Evolutionary conservation across 2,329 filamentous ascomycete species (phyloP).

Genomic region (Stagonosporopsis chrysanthemi): DNA sequence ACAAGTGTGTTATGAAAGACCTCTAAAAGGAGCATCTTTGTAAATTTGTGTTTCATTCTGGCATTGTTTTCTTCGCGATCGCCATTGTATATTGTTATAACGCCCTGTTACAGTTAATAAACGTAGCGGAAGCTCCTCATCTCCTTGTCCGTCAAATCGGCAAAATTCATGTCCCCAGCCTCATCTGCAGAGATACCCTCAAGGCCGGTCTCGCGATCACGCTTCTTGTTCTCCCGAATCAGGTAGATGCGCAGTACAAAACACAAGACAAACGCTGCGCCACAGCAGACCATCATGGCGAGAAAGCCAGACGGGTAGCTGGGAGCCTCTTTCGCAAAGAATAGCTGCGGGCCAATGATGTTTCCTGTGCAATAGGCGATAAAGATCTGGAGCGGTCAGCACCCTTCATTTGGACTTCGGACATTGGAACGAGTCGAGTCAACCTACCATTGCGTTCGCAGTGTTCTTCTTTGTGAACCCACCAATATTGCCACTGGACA

Average conservation of each 20-base stretch:
- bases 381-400: slow-evolving; percentile 11
- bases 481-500: slow-evolving; percentile 48
- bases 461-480: slow-evolving; percentile 58
- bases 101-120: slow-evolving; percentile 6
- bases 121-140: slow-evolving; percentile 24
- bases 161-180: slow-evolving; percentile 13
- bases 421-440: not conserved
- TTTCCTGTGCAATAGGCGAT: slow-evolving; percentile 21
- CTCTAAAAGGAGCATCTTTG: too few species aligned
- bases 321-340: slow-evolving; percentile 12
- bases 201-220: slow-evolving; percentile 12
- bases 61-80: too few species aligned
- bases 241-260: slow-evolving; percentile 22
- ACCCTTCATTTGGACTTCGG: not conserved
- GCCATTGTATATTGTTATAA: too few species aligned
- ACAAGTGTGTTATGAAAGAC: too few species aligned
- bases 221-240: slow-evolving; percentile 21
- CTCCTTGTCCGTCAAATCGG: slow-evolving; percentile 24
- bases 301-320: slow-evolving; percentile 20
- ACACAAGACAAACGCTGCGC: slow-evolving; percentile 13
- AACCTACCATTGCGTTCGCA: slow-evolving; percentile 54
- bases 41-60: too few species aligned
- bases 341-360: slow-evolving; percentile 17
- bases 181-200: slow-evolving; percentile 8
- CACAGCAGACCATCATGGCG: slow-evolving; percentile 23